Evolutionary conservation across 2,329 filamentous ascomycete species (phyloP), one percentile per base, ranked within the genome.

Genomic region (Claviceps humidiphila): DNA sequence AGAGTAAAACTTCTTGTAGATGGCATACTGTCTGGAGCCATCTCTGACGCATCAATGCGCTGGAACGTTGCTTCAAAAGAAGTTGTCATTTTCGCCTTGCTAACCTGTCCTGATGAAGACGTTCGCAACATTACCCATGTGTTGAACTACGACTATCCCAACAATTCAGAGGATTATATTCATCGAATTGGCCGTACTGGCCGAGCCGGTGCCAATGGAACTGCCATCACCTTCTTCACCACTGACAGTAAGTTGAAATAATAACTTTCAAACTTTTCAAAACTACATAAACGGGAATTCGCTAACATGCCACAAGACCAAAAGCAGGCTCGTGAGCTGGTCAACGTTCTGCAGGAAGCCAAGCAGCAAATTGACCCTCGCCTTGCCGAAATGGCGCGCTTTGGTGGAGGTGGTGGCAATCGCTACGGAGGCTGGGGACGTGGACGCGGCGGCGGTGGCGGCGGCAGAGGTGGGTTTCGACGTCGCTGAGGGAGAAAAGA

Each of bases 41-140:
- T 64, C 64, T 58, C 60, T 67, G 61, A 63, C 65, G 66, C 68
- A 71, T 69, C 69, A 68, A 16, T 37, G 64, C 71, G 76, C 77
- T 81, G 78, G 78, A 79, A 74, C 70, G 71, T 79, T 82, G 78
- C 77, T 77, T 77, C 75, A 72, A 69, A 50, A 24, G 40, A 30
- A 8, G 41, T 40, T n/a, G 65, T 62, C 64, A 63, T 59, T 64
- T 68, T 71, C 70, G 66, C 76, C 72, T 76, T 79, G 75, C 89
- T 95, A 94, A 95, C 87, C 78, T 81, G 71, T 78, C 69, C 42
- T 64, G 63, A 64, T 66, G 64, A 68, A 97, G 93, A 98, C 86
- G 93, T 98, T 78, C 91, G 90, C 76, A 95, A 98, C 81, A 98
- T 98, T 77, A 97, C 93, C 74, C 93, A 98, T 77, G 93, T 98